These are phyloP conservation scores for Lactarius hengduanensis DNA, from an alignment of 768 basidiomycete genomes.

Conservation along the genomic window DNA sequence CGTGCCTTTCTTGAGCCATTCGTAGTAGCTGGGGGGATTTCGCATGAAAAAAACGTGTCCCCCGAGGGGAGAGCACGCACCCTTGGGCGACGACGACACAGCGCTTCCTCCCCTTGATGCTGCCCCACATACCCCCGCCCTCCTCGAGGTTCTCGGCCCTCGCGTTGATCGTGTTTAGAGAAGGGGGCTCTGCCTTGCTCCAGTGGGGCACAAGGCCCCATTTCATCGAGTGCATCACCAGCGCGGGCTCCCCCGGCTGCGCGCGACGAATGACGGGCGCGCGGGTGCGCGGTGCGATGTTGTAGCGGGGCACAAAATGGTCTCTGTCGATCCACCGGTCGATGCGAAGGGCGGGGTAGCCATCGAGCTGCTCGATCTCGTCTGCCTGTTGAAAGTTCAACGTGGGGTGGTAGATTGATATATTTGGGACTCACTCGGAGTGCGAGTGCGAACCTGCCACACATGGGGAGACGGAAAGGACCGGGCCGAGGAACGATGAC, in stretches of 20 bases:
- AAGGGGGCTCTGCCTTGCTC: constrained; percentile 71
- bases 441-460: constrained; percentile 60
- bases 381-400: constrained; percentile 7
- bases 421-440: constrained; percentile 40
- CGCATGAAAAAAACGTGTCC: neutral
- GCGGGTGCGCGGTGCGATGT: constrained; percentile 78
- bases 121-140: constrained; percentile 81
- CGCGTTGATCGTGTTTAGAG: constrained; percentile 86
- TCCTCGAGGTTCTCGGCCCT: constrained; percentile 77
- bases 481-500: neutral
- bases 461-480: constrained; percentile 44
- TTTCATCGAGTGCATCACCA: constrained; percentile 77
- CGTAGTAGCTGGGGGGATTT: constrained; percentile 69
- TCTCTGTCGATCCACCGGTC: constrained; percentile 62
- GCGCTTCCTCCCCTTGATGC: constrained; percentile 75
- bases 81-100: constrained; percentile 85
- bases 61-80: constrained; percentile 37
- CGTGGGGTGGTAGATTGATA: constrained; percentile 4
- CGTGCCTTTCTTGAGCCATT: constrained; percentile 88
- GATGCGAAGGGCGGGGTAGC: constrained; percentile 42
- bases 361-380: constrained; percentile 42
- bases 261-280: constrained; percentile 67
- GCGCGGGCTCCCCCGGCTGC: constrained; percentile 28
- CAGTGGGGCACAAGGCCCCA: constrained; percentile 91
- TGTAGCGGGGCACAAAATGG: constrained; percentile 63